These are phyloP conservation scores for Neofusicoccum parvum DNA, from an alignment of 2,329 filamentous ascomycete species.

Conservation along the genomic window DNA sequence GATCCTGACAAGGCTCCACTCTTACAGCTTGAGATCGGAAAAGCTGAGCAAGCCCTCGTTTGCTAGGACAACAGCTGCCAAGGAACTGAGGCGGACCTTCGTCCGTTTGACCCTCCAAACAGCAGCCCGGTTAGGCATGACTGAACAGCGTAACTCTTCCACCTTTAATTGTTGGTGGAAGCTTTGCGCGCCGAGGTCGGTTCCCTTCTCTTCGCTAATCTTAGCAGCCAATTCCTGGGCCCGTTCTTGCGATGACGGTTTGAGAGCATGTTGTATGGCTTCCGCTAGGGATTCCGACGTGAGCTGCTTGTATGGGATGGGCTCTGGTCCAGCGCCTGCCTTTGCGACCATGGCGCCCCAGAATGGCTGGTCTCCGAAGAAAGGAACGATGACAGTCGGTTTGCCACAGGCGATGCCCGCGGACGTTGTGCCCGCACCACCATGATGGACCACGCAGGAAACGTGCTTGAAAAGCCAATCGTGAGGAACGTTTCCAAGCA, in stretches of 20 bases:
- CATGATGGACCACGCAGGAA: conserved; percentile 82
- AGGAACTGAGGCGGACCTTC: conserved; percentile 37
- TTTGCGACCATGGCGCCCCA: conserved; percentile 46
- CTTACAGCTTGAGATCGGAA: conserved; percentile 42
- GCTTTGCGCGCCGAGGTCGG: conserved; percentile 39
- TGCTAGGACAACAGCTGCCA: conserved; percentile 41
- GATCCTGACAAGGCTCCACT: background rate
- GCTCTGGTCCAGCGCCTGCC: conserved; percentile 44
- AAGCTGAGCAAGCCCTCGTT: conserved; percentile 40
- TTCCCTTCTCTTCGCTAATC: conserved; percentile 41
- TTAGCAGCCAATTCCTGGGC: conserved; percentile 40
- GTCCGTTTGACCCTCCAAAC: conserved; percentile 45
- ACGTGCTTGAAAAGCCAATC: conserved; percentile 87
- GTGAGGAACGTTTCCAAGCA: conserved; percentile 83
- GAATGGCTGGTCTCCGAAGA: conserved; percentile 58
- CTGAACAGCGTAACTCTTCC: conserved; percentile 39
- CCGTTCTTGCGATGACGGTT: conserved; percentile 38
- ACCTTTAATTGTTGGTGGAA: conserved; percentile 43
- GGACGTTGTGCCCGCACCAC: conserved; percentile 84
- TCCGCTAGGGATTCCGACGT: conserved; percentile 42
- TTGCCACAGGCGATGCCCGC: conserved; percentile 80
- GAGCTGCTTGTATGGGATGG: conserved; percentile 42
- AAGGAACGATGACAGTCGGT: conserved; percentile 81
- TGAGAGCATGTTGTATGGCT: conserved; percentile 41
- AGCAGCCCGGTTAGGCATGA: conserved; percentile 35